A percentile compares a stretch with the other conserved stretches of the same genome.
phyloP scores from a whole-genome alignment of 75 land plant genomes.

The Selaginella moellendorffii region DNA sequence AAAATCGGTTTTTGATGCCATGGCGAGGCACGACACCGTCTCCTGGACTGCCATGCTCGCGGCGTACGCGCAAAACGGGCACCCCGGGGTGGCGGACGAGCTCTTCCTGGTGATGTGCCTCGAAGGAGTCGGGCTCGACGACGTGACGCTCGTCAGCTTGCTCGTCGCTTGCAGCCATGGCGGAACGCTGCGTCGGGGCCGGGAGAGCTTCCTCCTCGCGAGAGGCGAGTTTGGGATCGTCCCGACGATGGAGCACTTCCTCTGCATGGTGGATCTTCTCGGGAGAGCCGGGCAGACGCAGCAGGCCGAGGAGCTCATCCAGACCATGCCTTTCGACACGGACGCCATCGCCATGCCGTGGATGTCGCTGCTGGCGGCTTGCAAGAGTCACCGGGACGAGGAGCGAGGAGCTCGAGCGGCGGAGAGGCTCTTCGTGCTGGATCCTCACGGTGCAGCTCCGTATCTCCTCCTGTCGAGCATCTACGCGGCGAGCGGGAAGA shows the following conservation, averaged over 20 bases:
- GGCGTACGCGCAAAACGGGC: not conserved
- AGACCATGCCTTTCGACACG: not conserved
- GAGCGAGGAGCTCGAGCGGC: constrained; percentile 7
- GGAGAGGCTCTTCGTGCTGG: not conserved
- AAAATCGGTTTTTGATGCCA: not conserved
- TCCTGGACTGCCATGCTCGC: constrained; percentile 3
- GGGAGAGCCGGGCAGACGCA: not conserved
- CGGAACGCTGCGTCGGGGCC: not conserved
- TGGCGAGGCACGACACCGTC: constrained; percentile 1
- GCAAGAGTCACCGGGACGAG: not conserved
- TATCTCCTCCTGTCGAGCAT: not conserved
- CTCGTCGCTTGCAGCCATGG: not conserved
- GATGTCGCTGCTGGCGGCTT: not conserved
- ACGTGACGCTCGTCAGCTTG: not conserved
- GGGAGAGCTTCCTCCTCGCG: not conserved
- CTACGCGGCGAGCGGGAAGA: not conserved
- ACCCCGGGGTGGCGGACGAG: not conserved
- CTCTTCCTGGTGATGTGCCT: not conserved
- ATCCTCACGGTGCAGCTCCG: not conserved
- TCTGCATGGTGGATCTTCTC: constrained; percentile 3
- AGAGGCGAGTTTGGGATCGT: not conserved
- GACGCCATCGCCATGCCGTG: not conserved
- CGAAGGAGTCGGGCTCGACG: not conserved
- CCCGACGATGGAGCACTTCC: not conserved
- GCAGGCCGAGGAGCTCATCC: not conserved